Evolutionary conservation across 2,329 filamentous ascomycete genomes (phyloP).

Genomic region (Pezicula carpinea): DNA sequence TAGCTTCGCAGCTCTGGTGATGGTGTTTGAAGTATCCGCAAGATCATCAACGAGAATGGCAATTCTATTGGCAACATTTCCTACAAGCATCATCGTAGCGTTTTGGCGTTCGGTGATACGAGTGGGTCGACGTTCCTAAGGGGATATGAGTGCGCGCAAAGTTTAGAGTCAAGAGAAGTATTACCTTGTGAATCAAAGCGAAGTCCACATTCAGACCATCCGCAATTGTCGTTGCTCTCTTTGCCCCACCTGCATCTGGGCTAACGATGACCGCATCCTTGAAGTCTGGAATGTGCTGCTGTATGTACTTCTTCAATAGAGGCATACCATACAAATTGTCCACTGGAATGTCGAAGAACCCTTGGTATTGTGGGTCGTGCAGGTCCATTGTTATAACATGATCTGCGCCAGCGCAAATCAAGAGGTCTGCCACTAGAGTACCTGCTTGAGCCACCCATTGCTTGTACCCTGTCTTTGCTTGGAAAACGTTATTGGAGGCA

Average conservation of each 20-base stretch:
- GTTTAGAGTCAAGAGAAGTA: constrained; percentile 26
- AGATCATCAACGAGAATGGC: constrained; percentile 93
- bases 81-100: constrained; percentile 92
- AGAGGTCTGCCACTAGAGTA: constrained; percentile 86
- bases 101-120: constrained; percentile 86
- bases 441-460: constrained; percentile 98
- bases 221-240: constrained; percentile 91
- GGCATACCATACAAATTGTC: constrained; percentile 92
- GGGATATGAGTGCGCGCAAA: constrained; percentile 28
- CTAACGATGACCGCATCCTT: constrained; percentile 88
- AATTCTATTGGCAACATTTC: constrained; percentile 73
- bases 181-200: constrained; percentile 95
- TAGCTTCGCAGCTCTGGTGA: constrained; percentile 93
- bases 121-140: constrained; percentile 80
- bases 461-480: constrained; percentile 89
- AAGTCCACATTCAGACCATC: constrained; percentile 93
- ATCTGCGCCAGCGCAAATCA: constrained; percentile 93
- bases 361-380: constrained; percentile 94
- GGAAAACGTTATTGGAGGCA: constrained; percentile 56
- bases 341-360: constrained; percentile 97
- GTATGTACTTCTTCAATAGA: constrained; percentile 65
- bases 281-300: constrained; percentile 73
- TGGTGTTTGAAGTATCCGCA: constrained; percentile 94
- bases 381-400: constrained; percentile 98
- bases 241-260: constrained; percentile 93